phyloP scores from a whole-genome alignment of 371 early-diverging fungal species.

The Capillidium rhysosporum region DNA sequence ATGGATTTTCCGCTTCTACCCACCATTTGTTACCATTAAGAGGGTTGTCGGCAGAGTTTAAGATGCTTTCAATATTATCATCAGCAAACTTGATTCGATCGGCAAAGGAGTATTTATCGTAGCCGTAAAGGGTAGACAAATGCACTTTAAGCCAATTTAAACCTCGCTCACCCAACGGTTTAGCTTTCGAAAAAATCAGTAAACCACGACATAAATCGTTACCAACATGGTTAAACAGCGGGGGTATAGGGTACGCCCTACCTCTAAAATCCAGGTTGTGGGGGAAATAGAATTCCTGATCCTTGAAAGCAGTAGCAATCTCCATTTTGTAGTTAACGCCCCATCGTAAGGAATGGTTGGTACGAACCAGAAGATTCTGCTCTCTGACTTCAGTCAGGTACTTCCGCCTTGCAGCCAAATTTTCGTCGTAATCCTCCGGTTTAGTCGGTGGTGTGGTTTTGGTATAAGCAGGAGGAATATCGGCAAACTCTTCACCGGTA shows the following conservation, averaged over 20 bases:
- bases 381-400: constrained; percentile 17
- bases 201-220: constrained; percentile 91
- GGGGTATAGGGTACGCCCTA: constrained; percentile 93
- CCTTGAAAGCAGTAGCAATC: constrained; percentile 80
- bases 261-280: constrained; percentile 97
- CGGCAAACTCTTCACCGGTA: constrained; percentile 47
- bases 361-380: constrained; percentile 26
- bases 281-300: constrained; percentile 85
- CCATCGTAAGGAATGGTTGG: constrained; percentile 72
- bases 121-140: constrained; percentile 80
- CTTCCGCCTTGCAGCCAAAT: constrained; percentile 26
- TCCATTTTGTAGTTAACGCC: constrained; percentile 90
- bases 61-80: constrained; percentile 49
- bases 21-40: constrained; percentile 69
- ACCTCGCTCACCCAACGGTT: constrained; percentile 71
- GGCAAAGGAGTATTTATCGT: constrained; percentile 77
- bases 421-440: constrained; percentile 47
- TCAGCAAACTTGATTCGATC: constrained; percentile 60
- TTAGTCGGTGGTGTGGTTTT: constrained; percentile 27
- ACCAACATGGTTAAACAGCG: constrained; percentile 87
- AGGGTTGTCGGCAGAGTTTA: constrained; percentile 70
- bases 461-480: constrained; percentile 43
- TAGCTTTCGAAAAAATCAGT: constrained; percentile 59
- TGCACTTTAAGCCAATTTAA: constrained; percentile 91
- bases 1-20: constrained; percentile 78